Percentiles rank a stretch among this genome's conserved stretches.
phyloP scores from a whole-genome alignment of 2,329 filamentous ascomycete genomes.

The Pseudodiploospora longispora region DNA sequence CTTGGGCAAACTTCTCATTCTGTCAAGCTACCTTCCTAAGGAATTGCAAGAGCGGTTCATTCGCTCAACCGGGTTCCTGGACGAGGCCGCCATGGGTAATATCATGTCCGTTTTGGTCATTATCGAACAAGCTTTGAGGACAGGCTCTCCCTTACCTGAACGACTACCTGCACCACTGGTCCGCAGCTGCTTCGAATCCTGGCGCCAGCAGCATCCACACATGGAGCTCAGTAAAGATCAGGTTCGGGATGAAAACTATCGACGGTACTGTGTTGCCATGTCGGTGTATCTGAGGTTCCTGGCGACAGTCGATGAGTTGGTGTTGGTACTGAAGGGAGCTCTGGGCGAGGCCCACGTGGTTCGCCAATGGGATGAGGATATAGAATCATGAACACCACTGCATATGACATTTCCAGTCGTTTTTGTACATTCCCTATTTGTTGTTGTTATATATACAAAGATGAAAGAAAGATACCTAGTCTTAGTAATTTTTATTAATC shows the following conservation, averaged over 20 bases:
- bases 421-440: too few species aligned
- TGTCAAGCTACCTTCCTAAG: constrained; percentile 29
- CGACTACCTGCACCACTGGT: constrained; percentile 39
- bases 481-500: too few species aligned
- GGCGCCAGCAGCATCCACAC: constrained; percentile 11
- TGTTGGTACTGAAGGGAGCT: constrained; percentile 33
- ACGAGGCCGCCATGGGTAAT: constrained; percentile 37
- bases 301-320: constrained; percentile 33
- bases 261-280: constrained; percentile 38
- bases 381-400: background rate
- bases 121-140: constrained; percentile 38
- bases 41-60: constrained; percentile 32
- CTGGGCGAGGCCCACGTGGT: constrained; percentile 34
- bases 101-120: constrained; percentile 42
- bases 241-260: constrained; percentile 33
- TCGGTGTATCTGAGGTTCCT: constrained; percentile 36
- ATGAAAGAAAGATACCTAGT: too few species aligned
- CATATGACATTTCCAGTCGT: too few species aligned
- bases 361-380: constrained; percentile 17
- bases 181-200: constrained; percentile 23
- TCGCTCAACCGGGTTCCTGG: constrained; percentile 28
- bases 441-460: too few species aligned
- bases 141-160: constrained; percentile 38
- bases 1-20: constrained; percentile 20
- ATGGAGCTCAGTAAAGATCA: constrained; percentile 23